Percentiles rank a stretch among this genome's conserved stretches.
Conservation (phyloP, 306 rosid genomes). For the Begonia fuchsioides region DNA sequence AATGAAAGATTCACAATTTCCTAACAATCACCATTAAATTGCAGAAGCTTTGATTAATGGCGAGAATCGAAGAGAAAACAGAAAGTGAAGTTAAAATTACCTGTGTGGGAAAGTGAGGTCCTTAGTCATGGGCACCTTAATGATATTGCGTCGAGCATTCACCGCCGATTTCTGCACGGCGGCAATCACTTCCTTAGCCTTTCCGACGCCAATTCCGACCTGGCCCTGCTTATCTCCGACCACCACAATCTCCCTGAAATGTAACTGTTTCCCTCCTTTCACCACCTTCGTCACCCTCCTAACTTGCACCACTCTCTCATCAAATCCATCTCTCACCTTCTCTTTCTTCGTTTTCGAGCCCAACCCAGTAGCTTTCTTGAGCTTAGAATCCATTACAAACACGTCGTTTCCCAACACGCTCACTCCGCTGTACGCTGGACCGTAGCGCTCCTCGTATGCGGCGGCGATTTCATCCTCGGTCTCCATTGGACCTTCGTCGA, state of each 20-base stretch:
- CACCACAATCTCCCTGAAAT: slow-evolving; percentile 66
- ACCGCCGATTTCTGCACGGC: slow-evolving; percentile 73
- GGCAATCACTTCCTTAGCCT: slow-evolving; percentile 54
- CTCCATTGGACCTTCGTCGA: slow-evolving; percentile 63
- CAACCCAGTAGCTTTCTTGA: slow-evolving; percentile 31
- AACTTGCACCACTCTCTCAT: slow-evolving; percentile 83
- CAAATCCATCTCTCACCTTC: slow-evolving; percentile 69
- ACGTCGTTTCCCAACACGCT: slow-evolving; percentile 57
- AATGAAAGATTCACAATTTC: too few species aligned
- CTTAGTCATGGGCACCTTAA: slow-evolving; percentile 62
- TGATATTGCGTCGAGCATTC: slow-evolving; percentile 55
- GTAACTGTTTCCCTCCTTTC: slow-evolving; percentile 83
- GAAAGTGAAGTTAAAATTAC: slow-evolving; percentile 19
- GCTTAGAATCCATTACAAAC: slow-evolving; percentile 55
- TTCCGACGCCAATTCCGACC: slow-evolving; percentile 79
- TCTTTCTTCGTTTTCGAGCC: slow-evolving; percentile 54
- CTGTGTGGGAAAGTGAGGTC: slow-evolving; percentile 65
- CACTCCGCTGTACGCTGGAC: slow-evolving; percentile 69
- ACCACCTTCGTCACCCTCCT: slow-evolving; percentile 94
- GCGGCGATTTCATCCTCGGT: slow-evolving; percentile 62
- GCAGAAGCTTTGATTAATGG: too few species aligned
- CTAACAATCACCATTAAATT: too few species aligned
- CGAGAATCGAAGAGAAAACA: not conserved
- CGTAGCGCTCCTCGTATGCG: slow-evolving; percentile 74
- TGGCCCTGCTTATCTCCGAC: slow-evolving; percentile 86